Conservation (phyloP, 208 protist genomes). For the Naegleria lovaniensis region DNA sequence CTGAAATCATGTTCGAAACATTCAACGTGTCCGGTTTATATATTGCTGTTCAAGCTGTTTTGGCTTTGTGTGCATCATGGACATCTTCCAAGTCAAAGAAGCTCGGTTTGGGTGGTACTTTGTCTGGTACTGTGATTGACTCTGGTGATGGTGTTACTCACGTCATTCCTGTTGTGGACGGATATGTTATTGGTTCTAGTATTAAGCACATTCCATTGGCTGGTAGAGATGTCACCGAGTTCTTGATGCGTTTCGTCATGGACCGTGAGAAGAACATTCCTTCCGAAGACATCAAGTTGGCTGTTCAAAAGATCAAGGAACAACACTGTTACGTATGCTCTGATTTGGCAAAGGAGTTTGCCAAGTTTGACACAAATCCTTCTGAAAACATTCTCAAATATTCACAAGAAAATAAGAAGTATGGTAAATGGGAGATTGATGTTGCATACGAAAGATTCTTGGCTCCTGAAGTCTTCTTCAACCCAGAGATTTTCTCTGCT, state of each 20-base stretch:
- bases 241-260: slow-evolving; percentile 80
- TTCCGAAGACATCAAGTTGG: slow-evolving; percentile 70
- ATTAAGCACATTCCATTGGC: slow-evolving; percentile 94
- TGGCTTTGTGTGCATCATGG: slow-evolving; percentile 85
- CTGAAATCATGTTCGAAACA: slow-evolving; percentile 98
- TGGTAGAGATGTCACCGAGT: slow-evolving; percentile 89
- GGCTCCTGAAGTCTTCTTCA: slow-evolving; percentile 95
- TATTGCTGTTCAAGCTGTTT: slow-evolving; percentile 93
- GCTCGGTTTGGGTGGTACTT: slow-evolving; percentile 37
- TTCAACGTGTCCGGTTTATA: slow-evolving; percentile 95
- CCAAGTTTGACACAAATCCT: slow-evolving; percentile 78
- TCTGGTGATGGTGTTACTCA: slow-evolving; percentile 96
- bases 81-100: slow-evolving; percentile 53
- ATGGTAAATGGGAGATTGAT: slow-evolving; percentile 59
- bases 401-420: neutral
- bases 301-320: slow-evolving; percentile 88
- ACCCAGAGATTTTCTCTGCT: slow-evolving; percentile 87
- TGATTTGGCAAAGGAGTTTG: slow-evolving; percentile 78
- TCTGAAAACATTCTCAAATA: slow-evolving; percentile 68
- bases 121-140: slow-evolving; percentile 90
- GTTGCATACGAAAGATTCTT: slow-evolving; percentile 95
- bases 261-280: slow-evolving; percentile 73
- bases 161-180: slow-evolving; percentile 92
- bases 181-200: slow-evolving; percentile 86
- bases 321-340: slow-evolving; percentile 82